Evolutionary conservation across 1,139 yeast genomes (phyloP), one percentile per base, ranked within the genome.

Genomic region (Candida frijolesensis): DNA sequence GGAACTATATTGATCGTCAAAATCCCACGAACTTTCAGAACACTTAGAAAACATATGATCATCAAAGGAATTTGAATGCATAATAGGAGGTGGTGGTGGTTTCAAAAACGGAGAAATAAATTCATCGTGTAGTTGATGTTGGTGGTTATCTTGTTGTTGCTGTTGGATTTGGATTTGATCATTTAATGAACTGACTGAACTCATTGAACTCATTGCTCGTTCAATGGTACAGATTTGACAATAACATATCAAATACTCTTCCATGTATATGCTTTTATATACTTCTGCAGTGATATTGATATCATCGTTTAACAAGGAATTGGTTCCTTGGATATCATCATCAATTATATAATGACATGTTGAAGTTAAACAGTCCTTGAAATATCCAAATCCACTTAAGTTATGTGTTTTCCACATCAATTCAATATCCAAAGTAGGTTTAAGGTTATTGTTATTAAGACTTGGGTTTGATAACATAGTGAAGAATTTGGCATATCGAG

Each of bases 391-490:
- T 33, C 65, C 63, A 4, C 63, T 57, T 27, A 73, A 57, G 50
- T 68, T 74, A 51, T 72, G 76, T 6, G 77, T 72, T 50, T 70
- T 74, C 78, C 78, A 72, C 1, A 68, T 60, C 39, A 73, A 57
- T 49, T 73, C 77, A 38, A 73, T 65, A 50, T 73, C 78, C 48
- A 72, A 57, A 0, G 77, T 70, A 0, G 78, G 77, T 1, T 71
- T 69, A 14, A 65, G 56, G 47, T 62, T 55, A 10, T 16, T 14
- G 14, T 25, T 34, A 27, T 25, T 34, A 5, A 34, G 14, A 7
- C 35, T 25, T 12, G 45, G 38, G 25, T 42, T 19, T 3, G 38
- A n/a, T 14, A 43, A n/a, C 46, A 60, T 54, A 32, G 18, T 45
- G 44, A 68, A 58, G 50, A 70, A 72, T 19, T 66, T 56, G 2